Evolutionary conservation across 2,329 filamentous ascomycete genomes (phyloP).

Genomic region (Trichoderma endophyticum): DNA sequence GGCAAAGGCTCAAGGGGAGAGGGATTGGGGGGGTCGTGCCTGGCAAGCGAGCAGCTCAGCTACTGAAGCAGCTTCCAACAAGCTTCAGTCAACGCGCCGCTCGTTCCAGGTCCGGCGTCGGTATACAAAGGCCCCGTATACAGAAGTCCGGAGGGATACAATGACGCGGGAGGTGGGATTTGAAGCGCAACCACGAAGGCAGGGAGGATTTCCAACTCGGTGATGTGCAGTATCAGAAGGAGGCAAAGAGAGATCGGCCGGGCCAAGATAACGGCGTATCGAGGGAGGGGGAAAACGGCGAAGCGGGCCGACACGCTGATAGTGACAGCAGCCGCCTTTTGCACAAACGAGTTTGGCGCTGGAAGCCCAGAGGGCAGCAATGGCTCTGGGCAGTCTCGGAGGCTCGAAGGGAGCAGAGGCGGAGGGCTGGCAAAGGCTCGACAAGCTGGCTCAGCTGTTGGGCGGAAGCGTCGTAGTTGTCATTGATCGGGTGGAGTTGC

Average conservation of each 20-base stretch:
- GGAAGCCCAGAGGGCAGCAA: neutral
- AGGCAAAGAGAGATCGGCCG: neutral
- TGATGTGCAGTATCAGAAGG: neutral
- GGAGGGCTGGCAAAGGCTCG: neutral
- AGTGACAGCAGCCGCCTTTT: neutral
- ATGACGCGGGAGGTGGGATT: neutral
- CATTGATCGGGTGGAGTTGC: slow-evolving; percentile 10
- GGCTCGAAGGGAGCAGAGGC: neutral
- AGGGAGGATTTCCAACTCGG: neutral
- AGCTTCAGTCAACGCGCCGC: slow-evolving; percentile 23
- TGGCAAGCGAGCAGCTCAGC: slow-evolving; percentile 21
- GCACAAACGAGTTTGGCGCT: neutral
- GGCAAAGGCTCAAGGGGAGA: neutral
- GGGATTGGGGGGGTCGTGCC: slow-evolving; percentile 19
- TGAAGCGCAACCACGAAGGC: neutral
- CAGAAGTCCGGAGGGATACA: neutral
- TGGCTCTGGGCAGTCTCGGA: neutral
- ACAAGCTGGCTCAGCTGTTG: neutral
- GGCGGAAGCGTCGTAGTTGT: slow-evolving; percentile 5
- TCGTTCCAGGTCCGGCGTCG: slow-evolving; percentile 20
- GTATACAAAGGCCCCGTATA: neutral
- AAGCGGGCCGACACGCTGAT: slow-evolving; percentile 7
- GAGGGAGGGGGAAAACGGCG: slow-evolving; percentile 9
- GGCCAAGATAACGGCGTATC: neutral
- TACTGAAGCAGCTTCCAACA: slow-evolving; percentile 23